Evolutionary conservation across 2,329 filamentous ascomycete genomes (phyloP).

Genomic region (Malbranchea zuffiana): DNA sequence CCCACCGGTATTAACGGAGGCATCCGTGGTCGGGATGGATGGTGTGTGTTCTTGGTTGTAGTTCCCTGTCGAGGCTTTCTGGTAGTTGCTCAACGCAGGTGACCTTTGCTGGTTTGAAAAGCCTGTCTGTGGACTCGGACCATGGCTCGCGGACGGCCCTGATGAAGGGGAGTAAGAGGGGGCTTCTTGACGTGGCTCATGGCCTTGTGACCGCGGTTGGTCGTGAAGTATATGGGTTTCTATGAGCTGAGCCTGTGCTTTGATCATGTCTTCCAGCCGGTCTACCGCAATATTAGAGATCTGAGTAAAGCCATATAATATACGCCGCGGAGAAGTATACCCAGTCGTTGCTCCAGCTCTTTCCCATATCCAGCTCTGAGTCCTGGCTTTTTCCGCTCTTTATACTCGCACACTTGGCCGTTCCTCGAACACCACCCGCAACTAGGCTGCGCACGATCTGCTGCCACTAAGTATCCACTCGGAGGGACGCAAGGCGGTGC

Average conservation of each 20-base stretch:
- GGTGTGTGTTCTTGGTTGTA: slow-evolving; percentile 40
- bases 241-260: slow-evolving; percentile 55
- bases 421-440: slow-evolving; percentile 63
- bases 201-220: slow-evolving; percentile 4
- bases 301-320: not conserved
- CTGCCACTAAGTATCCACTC: not conserved
- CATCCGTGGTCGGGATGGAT: slow-evolving; percentile 26
- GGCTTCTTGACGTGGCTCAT: slow-evolving; percentile 9
- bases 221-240: slow-evolving; percentile 42
- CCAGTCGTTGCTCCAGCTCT: slow-evolving; percentile 59
- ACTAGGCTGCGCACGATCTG: slow-evolving; percentile 45
- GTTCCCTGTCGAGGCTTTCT: slow-evolving; percentile 36
- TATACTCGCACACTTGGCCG: slow-evolving; percentile 56
- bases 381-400: slow-evolving; percentile 60
- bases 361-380: slow-evolving; percentile 56
- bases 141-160: slow-evolving; percentile 42
- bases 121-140: slow-evolving; percentile 46
- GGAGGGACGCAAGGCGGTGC: slow-evolving; percentile 1
- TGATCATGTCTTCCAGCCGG: slow-evolving; percentile 55
- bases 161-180: slow-evolving; percentile 38
- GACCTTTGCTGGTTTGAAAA: slow-evolving; percentile 53
- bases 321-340: slow-evolving; percentile 18
- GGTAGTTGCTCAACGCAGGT: slow-evolving; percentile 34
- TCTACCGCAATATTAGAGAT: slow-evolving; percentile 32
- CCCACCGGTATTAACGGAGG: slow-evolving; percentile 21